Conservation (phyloP, 495 filamentous ascomycete genomes). For the Podospora didyma region DNA sequence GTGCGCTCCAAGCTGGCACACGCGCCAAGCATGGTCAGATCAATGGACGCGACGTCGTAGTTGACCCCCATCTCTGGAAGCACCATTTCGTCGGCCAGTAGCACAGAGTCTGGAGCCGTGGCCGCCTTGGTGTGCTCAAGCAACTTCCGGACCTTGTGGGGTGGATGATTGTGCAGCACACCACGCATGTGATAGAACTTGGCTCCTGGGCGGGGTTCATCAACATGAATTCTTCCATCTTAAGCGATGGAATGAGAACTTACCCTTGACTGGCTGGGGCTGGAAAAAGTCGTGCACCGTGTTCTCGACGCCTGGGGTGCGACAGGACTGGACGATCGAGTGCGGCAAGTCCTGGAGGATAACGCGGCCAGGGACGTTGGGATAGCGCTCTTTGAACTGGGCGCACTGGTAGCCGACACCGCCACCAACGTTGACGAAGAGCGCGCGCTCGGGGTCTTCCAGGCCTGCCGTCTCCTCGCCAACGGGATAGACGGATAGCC, state of each 20-base stretch:
- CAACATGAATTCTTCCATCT: background rate
- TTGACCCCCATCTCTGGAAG: constrained; percentile 27
- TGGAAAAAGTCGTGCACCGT: constrained; percentile 49
- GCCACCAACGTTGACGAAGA: constrained; percentile 55
- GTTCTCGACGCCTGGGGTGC: constrained; percentile 43
- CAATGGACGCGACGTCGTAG: constrained; percentile 23
- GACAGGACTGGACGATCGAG: constrained; percentile 27
- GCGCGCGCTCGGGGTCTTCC: background rate
- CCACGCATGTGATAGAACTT: constrained; percentile 35
- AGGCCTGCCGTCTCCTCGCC: background rate
- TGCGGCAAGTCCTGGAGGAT: constrained; percentile 52
- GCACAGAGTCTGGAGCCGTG: constrained; percentile 31
- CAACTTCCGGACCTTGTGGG: constrained; percentile 16
- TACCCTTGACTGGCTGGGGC: constrained; percentile 45
- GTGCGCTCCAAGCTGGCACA: constrained; percentile 39
- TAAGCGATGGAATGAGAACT: constrained; percentile 1
- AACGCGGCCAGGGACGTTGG: constrained; percentile 38
- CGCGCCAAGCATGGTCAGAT: constrained; percentile 40
- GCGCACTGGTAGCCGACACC: constrained; percentile 50
- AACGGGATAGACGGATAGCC: constrained; percentile 31
- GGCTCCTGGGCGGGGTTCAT: constrained; percentile 11
- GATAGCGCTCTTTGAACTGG: constrained; percentile 40
- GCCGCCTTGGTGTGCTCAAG: constrained; percentile 28
- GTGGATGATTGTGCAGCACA: constrained; percentile 29
- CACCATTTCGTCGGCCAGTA: constrained; percentile 42